Conservation (phyloP, 2,329 filamentous ascomycete species). For the Fusarium penzigii region DNA sequence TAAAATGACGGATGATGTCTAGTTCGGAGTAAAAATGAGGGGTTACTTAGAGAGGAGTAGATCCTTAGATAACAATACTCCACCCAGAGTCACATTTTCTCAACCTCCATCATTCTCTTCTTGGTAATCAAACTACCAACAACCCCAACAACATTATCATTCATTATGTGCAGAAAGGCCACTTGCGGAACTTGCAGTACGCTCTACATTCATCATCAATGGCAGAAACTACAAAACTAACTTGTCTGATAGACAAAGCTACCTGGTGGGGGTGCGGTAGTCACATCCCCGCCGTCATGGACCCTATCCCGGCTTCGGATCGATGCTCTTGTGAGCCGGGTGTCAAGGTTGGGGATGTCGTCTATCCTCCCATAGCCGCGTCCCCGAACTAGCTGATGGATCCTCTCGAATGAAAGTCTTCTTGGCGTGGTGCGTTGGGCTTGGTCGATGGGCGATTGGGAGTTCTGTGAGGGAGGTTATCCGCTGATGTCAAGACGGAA, state of each 20-base stretch:
- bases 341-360: slow-evolving; percentile 59
- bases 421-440: no score
- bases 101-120: no score
- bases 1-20: no score
- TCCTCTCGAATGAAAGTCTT: slow-evolving; percentile 21
- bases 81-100: no score
- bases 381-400: slow-evolving; percentile 41
- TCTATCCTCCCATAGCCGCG: slow-evolving; percentile 65
- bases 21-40: no score
- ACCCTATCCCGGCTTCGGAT: slow-evolving; percentile 55
- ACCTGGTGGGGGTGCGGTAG: slow-evolving; percentile 67
- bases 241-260: slow-evolving; percentile 22
- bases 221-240: no score
- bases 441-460: slow-evolving; percentile 22
- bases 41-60: no score
- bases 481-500: no score
- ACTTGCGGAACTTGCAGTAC: slow-evolving; percentile 64
- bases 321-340: slow-evolving; percentile 68
- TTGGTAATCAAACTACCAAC: not conserved
- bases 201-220: slow-evolving; percentile 29
- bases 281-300: slow-evolving; percentile 64
- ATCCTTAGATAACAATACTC: no score
- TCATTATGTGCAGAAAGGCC: slow-evolving; percentile 64
- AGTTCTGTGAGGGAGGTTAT: no score
- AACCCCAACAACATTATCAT: not conserved